A percentile compares a stretch with the other conserved stretches of the same genome.
These are phyloP conservation scores for Triangularia verruculosa DNA, from an alignment of 2,329 filamentous ascomycete genomes.

Conservation along the genomic window DNA sequence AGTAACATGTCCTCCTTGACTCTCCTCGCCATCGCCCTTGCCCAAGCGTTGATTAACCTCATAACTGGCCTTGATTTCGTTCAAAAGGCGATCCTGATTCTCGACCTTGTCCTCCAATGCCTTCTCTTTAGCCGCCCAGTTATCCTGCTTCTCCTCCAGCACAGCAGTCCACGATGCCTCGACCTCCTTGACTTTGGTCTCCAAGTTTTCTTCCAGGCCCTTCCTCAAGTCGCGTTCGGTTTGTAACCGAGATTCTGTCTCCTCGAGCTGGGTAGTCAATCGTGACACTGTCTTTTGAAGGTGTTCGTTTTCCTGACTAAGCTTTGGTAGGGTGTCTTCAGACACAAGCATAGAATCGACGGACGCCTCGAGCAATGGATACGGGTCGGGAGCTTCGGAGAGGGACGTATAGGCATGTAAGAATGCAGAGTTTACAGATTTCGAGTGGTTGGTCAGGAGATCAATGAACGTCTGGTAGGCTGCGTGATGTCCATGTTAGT, in stretches of 20 bases:
- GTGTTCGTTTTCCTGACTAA: conserved; percentile 83
- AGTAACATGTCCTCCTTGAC: conserved; percentile 63
- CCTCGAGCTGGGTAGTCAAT: conserved; percentile 78
- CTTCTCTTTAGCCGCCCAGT: conserved; percentile 91
- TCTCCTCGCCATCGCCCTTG: conserved; percentile 53
- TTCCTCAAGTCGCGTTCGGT: conserved; percentile 70
- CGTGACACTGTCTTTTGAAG: conserved; percentile 75
- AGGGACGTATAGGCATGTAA: conserved; percentile 88
- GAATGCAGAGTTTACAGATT: conserved; percentile 89
- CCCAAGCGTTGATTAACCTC: conserved; percentile 91
- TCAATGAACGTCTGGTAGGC: conserved; percentile 98
- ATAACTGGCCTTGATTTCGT: conserved; percentile 94
- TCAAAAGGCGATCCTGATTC: conserved; percentile 86
- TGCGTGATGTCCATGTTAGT: conserved; percentile 37
- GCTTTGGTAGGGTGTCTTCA: conserved; percentile 86
- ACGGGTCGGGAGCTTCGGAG: conserved; percentile 94
- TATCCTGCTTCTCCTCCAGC: conserved; percentile 88
- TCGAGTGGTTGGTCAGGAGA: conserved; percentile 91
- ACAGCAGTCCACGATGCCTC: conserved; percentile 88
- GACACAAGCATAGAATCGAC: conserved; percentile 90
- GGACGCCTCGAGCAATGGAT: conserved; percentile 91
- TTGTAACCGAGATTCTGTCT: conserved; percentile 76
- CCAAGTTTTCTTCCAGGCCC: conserved; percentile 72
- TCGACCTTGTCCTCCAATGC: conserved; percentile 89
- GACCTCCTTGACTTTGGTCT: conserved; percentile 80